phyloP scores from a whole-genome alignment of 1,139 yeast species.

The Geotrichum europaeum region DNA sequence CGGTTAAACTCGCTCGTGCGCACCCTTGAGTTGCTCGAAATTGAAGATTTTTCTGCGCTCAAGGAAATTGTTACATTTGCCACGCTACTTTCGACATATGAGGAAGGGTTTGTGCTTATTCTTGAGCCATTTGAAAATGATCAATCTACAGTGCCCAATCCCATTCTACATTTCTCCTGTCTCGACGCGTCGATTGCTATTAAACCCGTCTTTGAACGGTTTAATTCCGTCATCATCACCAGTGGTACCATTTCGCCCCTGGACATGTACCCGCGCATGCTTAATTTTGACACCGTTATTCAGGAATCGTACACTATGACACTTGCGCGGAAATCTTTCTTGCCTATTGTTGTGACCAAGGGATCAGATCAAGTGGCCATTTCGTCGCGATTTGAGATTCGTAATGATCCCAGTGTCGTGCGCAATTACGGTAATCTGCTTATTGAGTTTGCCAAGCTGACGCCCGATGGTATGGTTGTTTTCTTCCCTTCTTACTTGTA shows the following conservation, averaged over 20 bases:
- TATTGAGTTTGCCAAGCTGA: slow-evolving; percentile 86
- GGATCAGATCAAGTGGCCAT: slow-evolving; percentile 98
- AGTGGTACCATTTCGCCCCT: slow-evolving; percentile 97
- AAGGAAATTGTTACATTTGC: slow-evolving; percentile 98
- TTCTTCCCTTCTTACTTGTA: slow-evolving; percentile 94
- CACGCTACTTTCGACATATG: slow-evolving; percentile 90
- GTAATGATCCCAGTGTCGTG: slow-evolving; percentile 96
- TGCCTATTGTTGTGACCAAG: slow-evolving; percentile 93
- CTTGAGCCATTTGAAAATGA: slow-evolving; percentile 96
- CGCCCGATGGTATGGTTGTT: slow-evolving; percentile 98
- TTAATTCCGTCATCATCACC: slow-evolving; percentile 90
- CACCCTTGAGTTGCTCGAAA: slow-evolving; percentile 78
- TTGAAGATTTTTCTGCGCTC: slow-evolving; percentile 87
- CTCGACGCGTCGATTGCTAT: slow-evolving; percentile 97
- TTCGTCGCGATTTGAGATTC: slow-evolving; percentile 89
- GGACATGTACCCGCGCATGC: slow-evolving; percentile 98
- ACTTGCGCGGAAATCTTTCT: slow-evolving; percentile 79
- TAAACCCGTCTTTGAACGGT: slow-evolving; percentile 91
- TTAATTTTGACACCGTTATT: slow-evolving; percentile 86
- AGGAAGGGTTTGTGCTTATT: slow-evolving; percentile 82
- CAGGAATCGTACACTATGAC: slow-evolving; percentile 97
- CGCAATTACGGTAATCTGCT: slow-evolving; percentile 90
- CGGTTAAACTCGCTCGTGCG: slow-evolving; percentile 80
- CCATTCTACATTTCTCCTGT: slow-evolving; percentile 90
- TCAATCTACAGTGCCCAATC: slow-evolving; percentile 96